Evolutionary conservation across 2,329 filamentous ascomycete genomes (phyloP).

Genomic region (Geosmithia morbida): DNA sequence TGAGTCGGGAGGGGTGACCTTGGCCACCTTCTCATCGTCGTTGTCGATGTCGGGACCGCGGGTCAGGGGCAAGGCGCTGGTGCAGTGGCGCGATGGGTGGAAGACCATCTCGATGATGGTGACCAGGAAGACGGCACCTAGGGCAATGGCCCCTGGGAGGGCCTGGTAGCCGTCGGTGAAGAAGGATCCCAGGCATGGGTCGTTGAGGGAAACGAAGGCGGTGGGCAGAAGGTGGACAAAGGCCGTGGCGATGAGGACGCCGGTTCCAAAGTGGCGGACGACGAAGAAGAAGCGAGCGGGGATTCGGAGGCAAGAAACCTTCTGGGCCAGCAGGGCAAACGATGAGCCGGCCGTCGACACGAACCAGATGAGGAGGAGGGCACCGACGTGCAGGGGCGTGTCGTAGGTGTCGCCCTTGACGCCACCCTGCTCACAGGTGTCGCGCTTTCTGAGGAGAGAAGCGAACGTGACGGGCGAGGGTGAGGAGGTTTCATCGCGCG

Average conservation of each 20-base stretch:
- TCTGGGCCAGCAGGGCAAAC: slow-evolving; percentile 39
- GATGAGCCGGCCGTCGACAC: slow-evolving; percentile 32
- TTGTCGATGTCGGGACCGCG: background rate
- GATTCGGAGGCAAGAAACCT: slow-evolving; percentile 36
- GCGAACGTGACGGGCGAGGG: background rate
- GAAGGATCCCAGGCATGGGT: slow-evolving; percentile 56
- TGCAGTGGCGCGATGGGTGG: slow-evolving; percentile 21
- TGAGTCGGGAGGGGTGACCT: background rate
- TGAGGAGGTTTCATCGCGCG: slow-evolving; percentile 1
- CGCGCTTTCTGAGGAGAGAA: slow-evolving; percentile 8
- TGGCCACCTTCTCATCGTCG: background rate
- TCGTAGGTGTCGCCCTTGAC: slow-evolving; percentile 30
- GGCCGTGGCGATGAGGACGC: slow-evolving; percentile 60
- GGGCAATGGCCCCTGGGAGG: slow-evolving; percentile 67
- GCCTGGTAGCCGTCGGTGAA: slow-evolving; percentile 65
- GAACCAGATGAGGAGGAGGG: slow-evolving; percentile 33
- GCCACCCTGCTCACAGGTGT: slow-evolving; percentile 14
- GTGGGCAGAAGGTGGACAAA: slow-evolving; percentile 64
- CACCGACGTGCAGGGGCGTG: slow-evolving; percentile 40
- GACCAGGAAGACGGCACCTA: slow-evolving; percentile 65
- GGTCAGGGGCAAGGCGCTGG: background rate
- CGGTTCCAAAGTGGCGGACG: slow-evolving; percentile 60
- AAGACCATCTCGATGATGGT: slow-evolving; percentile 66
- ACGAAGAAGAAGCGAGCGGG: slow-evolving; percentile 40
- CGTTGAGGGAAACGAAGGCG: slow-evolving; percentile 46